Evolutionary conservation across 208 protist species (phyloP).

Genomic region (Angomonas ambiguus): DNA sequence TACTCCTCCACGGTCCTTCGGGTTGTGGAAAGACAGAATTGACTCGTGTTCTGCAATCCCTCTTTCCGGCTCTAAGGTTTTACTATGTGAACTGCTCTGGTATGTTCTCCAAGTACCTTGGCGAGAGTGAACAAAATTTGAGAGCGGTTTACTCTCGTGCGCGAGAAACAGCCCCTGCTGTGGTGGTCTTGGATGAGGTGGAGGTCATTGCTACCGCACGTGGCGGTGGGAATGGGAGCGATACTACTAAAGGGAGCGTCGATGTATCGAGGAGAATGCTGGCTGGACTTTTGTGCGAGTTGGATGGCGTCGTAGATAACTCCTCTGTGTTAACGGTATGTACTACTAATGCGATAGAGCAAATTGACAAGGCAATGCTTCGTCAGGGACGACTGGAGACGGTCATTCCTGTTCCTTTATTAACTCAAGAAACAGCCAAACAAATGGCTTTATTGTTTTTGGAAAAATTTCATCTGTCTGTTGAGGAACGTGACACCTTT

Average conservation of each 20-base stretch:
- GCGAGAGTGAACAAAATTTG: conserved; percentile 84
- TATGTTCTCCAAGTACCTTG: conserved; percentile 87
- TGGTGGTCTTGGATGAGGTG: conserved; percentile 86
- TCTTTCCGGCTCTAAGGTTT: conserved; percentile 42
- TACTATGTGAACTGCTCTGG: conserved; percentile 66
- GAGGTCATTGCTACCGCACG: conserved; percentile 75
- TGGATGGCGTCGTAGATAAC: conserved; percentile 93
- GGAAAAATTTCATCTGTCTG: conserved; percentile 26
- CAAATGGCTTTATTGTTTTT: conserved; percentile 64
- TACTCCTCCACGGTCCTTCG: conserved; percentile 79
- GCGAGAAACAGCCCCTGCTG: conserved; percentile 48
- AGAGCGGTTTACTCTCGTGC: conserved; percentile 68
- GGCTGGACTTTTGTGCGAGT: conserved; percentile 95
- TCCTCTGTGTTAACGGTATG: conserved; percentile 90
- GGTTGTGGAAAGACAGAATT: conserved; percentile 80
- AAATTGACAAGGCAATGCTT: conserved; percentile 94
- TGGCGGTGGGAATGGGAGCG: conserved; percentile 14
- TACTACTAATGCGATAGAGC: conserved; percentile 67
- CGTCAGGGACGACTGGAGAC: conserved; percentile 93
- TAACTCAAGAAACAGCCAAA: conserved; percentile 34
- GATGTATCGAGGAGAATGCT: conserved; percentile 87
- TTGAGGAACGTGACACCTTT: conserved; percentile 1
- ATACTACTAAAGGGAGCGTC: conserved; percentile 17
- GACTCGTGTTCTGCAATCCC: conserved; percentile 24
- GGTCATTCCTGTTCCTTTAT: conserved; percentile 55